Conservation (phyloP, 352 stramenopile genomes). For the Pythium scleroteichum region DNA sequence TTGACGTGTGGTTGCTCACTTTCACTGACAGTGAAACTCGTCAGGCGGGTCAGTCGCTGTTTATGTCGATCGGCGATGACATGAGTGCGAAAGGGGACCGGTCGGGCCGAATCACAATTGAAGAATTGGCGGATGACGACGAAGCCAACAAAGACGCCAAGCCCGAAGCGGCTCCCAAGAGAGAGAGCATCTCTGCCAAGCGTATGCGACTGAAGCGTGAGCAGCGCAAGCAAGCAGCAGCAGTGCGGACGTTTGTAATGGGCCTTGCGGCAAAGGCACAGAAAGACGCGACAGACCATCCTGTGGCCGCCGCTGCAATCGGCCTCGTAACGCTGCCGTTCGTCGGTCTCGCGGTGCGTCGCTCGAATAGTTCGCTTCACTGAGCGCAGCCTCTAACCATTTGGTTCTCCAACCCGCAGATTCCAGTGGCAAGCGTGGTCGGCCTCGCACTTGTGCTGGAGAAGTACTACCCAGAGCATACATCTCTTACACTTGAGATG, state of each 20-base stretch:
- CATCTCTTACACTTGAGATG: conserved; percentile 65
- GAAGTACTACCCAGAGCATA: conserved; percentile 80
- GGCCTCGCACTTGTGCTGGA: conserved; percentile 73
- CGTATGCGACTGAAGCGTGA: conserved; percentile 24
- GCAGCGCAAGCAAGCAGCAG: conserved; percentile 35
- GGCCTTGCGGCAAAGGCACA: conserved; percentile 44
- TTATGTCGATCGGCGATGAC: conserved; percentile 73
- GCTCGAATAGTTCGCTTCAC: background rate
- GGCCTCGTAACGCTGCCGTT: conserved; percentile 66
- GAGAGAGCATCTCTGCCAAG: conserved; percentile 17
- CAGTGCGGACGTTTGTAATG: conserved; percentile 52
- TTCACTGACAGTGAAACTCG: background rate
- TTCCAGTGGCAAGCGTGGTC: conserved; percentile 70
- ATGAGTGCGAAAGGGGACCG: conserved; percentile 35
- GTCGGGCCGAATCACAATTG: conserved; percentile 65
- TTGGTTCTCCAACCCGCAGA: no score
- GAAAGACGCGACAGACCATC: conserved; percentile 48
- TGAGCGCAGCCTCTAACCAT: no score
- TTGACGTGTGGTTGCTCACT: background rate
- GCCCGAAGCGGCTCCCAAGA: background rate
- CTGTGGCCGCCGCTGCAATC: conserved; percentile 61
- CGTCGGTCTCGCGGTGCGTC: conserved; percentile 69
- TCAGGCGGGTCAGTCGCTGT: conserved; percentile 60
- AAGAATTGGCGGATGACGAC: conserved; percentile 45
- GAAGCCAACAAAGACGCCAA: background rate